These are phyloP conservation scores for Brasilioporus rufonigricans DNA, from an alignment of 768 basidiomycete species.

Conservation along the genomic window DNA sequence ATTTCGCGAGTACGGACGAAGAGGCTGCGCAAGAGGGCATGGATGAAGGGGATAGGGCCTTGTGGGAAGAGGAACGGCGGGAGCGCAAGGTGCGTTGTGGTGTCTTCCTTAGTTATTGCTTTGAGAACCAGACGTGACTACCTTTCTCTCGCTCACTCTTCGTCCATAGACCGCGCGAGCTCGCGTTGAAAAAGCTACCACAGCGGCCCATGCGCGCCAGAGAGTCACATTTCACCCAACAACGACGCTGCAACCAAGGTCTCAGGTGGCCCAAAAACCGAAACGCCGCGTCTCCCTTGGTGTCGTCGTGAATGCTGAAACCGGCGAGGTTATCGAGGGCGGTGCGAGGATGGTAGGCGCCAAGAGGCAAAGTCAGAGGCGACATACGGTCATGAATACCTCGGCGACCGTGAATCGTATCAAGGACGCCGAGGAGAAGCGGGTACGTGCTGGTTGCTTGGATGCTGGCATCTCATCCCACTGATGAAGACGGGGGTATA, in stretches of 20 bases:
- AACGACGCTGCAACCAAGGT: slow-evolving; percentile 31
- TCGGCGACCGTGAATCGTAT: slow-evolving; percentile 63
- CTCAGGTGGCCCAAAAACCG: slow-evolving; percentile 20
- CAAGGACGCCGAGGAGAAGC: slow-evolving; percentile 61
- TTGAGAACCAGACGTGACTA: background rate
- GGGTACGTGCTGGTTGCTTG: slow-evolving; percentile 36
- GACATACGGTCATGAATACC: slow-evolving; percentile 69
- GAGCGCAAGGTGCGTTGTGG: slow-evolving; percentile 24
- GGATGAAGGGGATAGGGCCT: slow-evolving; percentile 55
- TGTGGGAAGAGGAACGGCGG: slow-evolving; percentile 58
- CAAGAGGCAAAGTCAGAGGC: slow-evolving; percentile 59
- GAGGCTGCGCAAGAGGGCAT: slow-evolving; percentile 50
- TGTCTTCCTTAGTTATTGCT: background rate
- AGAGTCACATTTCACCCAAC: slow-evolving; percentile 68
- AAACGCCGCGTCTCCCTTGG: slow-evolving; percentile 57
- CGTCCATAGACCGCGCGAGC: slow-evolving; percentile 49
- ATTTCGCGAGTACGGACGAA: slow-evolving; percentile 85
- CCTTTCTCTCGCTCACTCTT: background rate
- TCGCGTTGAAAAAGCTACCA: slow-evolving; percentile 60
- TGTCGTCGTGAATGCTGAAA: slow-evolving; percentile 54
- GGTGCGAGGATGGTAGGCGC: slow-evolving; percentile 16
- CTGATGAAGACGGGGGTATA: background rate
- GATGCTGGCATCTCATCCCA: background rate
- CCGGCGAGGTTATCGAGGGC: slow-evolving; percentile 51
- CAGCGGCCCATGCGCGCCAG: slow-evolving; percentile 64